Conservation (phyloP, 1,284 basidiomycete genomes). For the Trichosporon ovoides region DNA sequence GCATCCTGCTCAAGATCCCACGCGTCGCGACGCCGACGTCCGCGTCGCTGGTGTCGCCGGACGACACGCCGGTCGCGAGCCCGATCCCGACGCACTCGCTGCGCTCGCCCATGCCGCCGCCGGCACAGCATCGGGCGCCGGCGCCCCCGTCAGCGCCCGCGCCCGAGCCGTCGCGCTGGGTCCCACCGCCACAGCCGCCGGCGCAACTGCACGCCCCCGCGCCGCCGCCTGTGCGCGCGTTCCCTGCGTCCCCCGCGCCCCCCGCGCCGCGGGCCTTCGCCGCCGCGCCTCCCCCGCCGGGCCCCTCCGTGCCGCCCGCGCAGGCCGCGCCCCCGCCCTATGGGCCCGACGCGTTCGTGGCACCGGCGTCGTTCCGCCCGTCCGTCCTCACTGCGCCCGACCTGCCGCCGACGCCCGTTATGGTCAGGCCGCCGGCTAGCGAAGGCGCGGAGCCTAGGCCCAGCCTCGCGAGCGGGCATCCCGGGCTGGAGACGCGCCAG, state of each 20-base stretch:
- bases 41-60: too few relatives aligned
- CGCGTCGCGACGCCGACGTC: too few relatives aligned
- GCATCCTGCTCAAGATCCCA: not conserved
- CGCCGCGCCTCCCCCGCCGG: too few relatives aligned
- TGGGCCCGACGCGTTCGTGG: not conserved
- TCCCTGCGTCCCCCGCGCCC: not conserved
- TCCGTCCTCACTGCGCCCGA: not conserved
- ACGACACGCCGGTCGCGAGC: too few relatives aligned
- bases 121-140: too few relatives aligned
- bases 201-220: not conserved
- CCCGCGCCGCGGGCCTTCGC: too few relatives aligned
- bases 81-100: slow-evolving; percentile 4
- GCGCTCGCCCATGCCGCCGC: slow-evolving; percentile 1
- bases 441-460: not conserved
- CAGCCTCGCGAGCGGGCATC: not conserved
- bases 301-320: not conserved
- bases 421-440: not conserved
- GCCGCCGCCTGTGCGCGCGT: not conserved
- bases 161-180: not conserved
- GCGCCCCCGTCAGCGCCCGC: too few relatives aligned
- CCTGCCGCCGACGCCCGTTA: not conserved
- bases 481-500: too few relatives aligned
- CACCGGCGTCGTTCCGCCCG: not conserved
- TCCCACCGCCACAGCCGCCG: not conserved
- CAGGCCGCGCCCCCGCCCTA: not conserved